phyloP scores from a whole-genome alignment of 306 rosid species.

The Lithocarpus polystachyus region DNA sequence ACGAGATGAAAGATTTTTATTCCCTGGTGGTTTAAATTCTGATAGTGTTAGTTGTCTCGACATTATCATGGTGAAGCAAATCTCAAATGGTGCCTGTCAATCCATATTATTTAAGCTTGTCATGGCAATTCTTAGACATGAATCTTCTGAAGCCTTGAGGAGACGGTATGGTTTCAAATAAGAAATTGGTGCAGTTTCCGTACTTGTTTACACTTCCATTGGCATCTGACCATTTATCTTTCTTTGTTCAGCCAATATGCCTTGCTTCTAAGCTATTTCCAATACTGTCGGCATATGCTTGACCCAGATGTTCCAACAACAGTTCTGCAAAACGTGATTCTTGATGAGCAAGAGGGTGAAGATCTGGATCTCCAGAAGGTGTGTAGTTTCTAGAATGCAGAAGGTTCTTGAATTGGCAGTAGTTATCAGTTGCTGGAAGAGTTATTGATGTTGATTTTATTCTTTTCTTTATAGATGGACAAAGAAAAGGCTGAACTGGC shows the following conservation, averaged over 20 bases:
- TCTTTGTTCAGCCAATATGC: slow-evolving; percentile 83
- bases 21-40: slow-evolving; percentile 71
- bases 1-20: slow-evolving; percentile 88
- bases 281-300: slow-evolving; percentile 85
- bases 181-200: slow-evolving; percentile 3
- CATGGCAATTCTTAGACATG: slow-evolving; percentile 77
- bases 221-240: slow-evolving; percentile 39
- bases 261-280: slow-evolving; percentile 90
- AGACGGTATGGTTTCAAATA: slow-evolving; percentile 62
- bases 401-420: background rate
- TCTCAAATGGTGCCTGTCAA: slow-evolving; percentile 89
- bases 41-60: slow-evolving; percentile 78
- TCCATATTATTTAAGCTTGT: slow-evolving; percentile 85
- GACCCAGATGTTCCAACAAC: slow-evolving; percentile 89
- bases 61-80: slow-evolving; percentile 75
- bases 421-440: background rate
- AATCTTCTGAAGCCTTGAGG: slow-evolving; percentile 92
- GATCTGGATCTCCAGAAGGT: slow-evolving; percentile 89
- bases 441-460: slow-evolving; percentile 4
- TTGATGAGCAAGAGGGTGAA: slow-evolving; percentile 80
- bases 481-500: slow-evolving; percentile 86
- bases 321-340: slow-evolving; percentile 77
- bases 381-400: slow-evolving; percentile 18
- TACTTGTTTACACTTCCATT: slow-evolving; percentile 26
- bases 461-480: slow-evolving; percentile 58